These are phyloP conservation scores for Yarrowia keelungensis DNA, from an alignment of 805 yeast species.

Conservation along the genomic window DNA sequence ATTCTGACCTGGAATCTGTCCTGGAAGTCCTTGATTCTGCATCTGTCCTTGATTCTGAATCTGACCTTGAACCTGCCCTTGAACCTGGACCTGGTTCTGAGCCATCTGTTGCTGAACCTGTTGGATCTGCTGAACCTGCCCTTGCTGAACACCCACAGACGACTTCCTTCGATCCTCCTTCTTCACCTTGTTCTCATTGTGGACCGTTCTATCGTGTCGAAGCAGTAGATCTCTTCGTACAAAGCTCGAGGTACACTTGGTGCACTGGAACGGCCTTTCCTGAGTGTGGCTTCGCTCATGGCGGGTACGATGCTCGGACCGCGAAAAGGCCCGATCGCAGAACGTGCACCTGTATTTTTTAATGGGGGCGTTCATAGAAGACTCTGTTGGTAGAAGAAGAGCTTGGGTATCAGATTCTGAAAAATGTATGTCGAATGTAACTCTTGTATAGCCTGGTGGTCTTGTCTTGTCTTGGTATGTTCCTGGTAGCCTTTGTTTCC, in stretches of 20 bases:
- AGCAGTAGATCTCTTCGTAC: slow-evolving; percentile 79
- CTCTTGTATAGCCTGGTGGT: no score
- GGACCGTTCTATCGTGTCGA: slow-evolving; percentile 81
- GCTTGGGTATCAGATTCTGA: slow-evolving; percentile 10
- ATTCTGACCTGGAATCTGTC: background rate
- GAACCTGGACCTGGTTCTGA: no score
- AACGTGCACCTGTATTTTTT: slow-evolving; percentile 77
- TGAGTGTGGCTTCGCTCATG: slow-evolving; percentile 83
- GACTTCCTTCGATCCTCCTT: slow-evolving; percentile 27
- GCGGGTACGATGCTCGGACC: slow-evolving; percentile 78
- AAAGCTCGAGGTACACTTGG: slow-evolving; percentile 71
- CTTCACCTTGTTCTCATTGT: slow-evolving; percentile 45
- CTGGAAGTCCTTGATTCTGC: no score
- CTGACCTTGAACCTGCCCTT: no score
- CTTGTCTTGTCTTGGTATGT: no score
- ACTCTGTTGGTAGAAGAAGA: background rate
- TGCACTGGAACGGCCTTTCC: slow-evolving; percentile 79
- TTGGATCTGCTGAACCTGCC: slow-evolving; percentile 1
- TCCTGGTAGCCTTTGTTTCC: no score
- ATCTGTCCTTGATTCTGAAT: no score
- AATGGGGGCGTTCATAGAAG: slow-evolving; percentile 43
- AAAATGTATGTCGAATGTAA: background rate
- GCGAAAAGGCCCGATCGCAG: slow-evolving; percentile 80
- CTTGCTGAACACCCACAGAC: background rate
- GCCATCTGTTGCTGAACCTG: background rate